phyloP scores from a whole-genome alignment of 441 rosid species.

The Kokia cookei region DNA sequence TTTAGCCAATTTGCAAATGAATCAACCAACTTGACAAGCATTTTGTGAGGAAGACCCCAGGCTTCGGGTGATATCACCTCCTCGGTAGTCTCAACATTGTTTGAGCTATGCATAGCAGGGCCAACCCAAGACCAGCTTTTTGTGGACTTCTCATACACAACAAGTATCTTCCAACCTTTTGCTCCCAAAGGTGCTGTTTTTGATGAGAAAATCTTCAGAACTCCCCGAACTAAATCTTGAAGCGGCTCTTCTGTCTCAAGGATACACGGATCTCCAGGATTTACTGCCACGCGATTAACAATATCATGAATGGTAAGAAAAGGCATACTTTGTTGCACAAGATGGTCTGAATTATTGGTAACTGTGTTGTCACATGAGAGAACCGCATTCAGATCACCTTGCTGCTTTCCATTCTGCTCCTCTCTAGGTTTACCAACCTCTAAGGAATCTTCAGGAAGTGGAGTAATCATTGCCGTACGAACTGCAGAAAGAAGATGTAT shows the following conservation, averaged over 20 bases:
- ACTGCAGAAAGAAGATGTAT: conserved; percentile 96
- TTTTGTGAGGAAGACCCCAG: conserved; percentile 91
- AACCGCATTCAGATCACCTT: conserved; percentile 41
- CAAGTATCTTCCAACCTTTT: conserved; percentile 95
- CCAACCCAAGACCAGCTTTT: conserved; percentile 97
- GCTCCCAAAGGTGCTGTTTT: conserved; percentile 98
- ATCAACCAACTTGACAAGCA: conserved; percentile 95
- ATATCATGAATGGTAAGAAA: conserved; percentile 83
- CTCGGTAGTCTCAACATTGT: conserved; percentile 63
- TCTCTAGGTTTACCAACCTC: conserved; percentile 43
- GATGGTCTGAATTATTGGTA: conserved; percentile 33
- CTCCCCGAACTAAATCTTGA: conserved; percentile 94
- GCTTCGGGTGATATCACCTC: conserved; percentile 96
- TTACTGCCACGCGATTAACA: conserved; percentile 77
- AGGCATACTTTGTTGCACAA: conserved; percentile 42
- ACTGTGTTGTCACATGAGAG: conserved; percentile 39
- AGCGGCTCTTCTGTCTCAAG: conserved; percentile 96
- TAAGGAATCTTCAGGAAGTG: conserved; percentile 57
- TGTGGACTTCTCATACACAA: conserved; percentile 61
- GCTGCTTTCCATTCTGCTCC: conserved; percentile 42
- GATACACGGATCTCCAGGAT: conserved; percentile 94
- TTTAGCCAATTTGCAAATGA: conserved; percentile 97
- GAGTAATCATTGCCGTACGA: conserved; percentile 75
- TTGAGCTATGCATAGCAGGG: conserved; percentile 45
- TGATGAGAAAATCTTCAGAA: conserved; percentile 79